Base-by-base conservation (phyloP, 441 rosid species). In the Brassica balearica region DNA sequence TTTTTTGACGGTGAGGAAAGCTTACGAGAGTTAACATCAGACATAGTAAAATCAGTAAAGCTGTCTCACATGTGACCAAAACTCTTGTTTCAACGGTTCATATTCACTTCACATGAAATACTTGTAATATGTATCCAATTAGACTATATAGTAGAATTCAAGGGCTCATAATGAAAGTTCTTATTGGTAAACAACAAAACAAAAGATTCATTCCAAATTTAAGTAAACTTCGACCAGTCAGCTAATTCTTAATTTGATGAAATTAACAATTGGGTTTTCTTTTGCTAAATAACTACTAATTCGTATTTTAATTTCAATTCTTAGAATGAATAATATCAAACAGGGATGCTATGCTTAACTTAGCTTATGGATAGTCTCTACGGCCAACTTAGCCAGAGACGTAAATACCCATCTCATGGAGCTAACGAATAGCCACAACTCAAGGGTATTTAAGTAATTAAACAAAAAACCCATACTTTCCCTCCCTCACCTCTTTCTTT, bases 361-460 rank as follows among this genome's bases (percentile, higher is more conserved):
- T 77, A 77, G 68, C 81, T 69, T 69, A 74, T 79, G 60, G 82
- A 55, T 15, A 69, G 8, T 23, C 82, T 74, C 53, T 73, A 79
- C 61, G 41, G 78, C 78, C 82, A 78, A 15, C 4, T 20, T 60
- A 25, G 2, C 9, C 8, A 60, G 65, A 34, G 59, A 59, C 73
- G 20, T 36, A 72, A 66, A 66, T 66, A 46, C 81, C 78, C 71
- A 74, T 74, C 82, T 27, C 72, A 69, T 79, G 59, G 75, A 79
- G 22, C 62, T n/a, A 65, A 63, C 82, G 78, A 74, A 79, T 69
- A 19, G 75, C 3, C 75, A 79, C 38, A 36, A 36, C 11, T 0
- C 4, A 27, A 62, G 78, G 78, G 65, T 0, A 25, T 5, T 15
- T 8, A 0, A 0, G 78, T 73, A 66, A 14, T 51, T 65, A 48